Evolutionary conservation across 116 monocot species (phyloP).

Genomic region (Trichopus zeylanicus): DNA sequence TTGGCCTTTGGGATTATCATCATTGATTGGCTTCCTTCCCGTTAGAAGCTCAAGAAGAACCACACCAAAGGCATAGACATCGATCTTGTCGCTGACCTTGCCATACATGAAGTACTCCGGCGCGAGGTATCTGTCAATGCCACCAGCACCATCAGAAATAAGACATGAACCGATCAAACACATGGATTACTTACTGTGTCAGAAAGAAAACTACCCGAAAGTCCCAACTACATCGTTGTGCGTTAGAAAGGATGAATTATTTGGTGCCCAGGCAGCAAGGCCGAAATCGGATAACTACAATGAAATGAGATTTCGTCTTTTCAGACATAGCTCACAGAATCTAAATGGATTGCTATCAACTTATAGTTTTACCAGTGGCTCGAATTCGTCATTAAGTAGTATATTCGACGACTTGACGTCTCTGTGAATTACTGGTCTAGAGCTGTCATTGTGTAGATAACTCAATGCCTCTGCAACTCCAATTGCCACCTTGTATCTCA

Average conservation of each 20-base stretch:
- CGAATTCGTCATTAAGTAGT: constrained; percentile 62
- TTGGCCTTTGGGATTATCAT: constrained; percentile 58
- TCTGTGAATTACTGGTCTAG: constrained; percentile 69
- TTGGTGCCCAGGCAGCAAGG: constrained; percentile 83
- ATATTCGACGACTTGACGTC: constrained; percentile 98
- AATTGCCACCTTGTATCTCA: constrained; percentile 57
- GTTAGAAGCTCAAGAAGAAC: constrained; percentile 88
- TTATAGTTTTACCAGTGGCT: constrained; percentile 44
- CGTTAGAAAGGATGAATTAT: constrained; percentile 28
- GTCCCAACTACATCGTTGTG: constrained; percentile 80
- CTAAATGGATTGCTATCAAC: too few species aligned
- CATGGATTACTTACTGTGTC: background rate
- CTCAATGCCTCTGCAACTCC: constrained; percentile 60
- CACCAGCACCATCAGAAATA: background rate
- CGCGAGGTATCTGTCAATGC: constrained; percentile 59
- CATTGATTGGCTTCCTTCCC: constrained; percentile 68
- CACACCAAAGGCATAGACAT: constrained; percentile 91
- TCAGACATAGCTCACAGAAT: background rate
- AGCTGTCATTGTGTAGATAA: constrained; percentile 51
- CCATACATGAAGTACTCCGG: constrained; percentile 99
- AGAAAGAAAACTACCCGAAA: constrained; percentile 91
- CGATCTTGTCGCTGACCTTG: constrained; percentile 76
- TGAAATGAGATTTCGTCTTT: background rate
- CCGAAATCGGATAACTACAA: constrained; percentile 91
- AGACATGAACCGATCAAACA: background rate